phyloP scores from a whole-genome alignment of 192 early-diverging fungal species.

The Backusella macrospora region DNA sequence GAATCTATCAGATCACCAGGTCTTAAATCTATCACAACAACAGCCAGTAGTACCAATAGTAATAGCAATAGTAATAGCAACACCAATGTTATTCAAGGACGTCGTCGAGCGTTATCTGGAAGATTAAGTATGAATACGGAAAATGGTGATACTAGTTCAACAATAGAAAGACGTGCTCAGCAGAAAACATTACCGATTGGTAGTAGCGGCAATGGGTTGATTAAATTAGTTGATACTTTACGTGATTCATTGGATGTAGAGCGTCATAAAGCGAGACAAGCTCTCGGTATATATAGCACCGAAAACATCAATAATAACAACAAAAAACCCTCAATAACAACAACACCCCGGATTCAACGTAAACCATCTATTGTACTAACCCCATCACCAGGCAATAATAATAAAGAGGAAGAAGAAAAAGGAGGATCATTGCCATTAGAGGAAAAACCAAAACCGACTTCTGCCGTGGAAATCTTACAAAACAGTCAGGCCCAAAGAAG shows the following conservation, averaged over 20 bases:
- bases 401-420: neutral
- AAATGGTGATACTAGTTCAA: neutral
- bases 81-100: neutral
- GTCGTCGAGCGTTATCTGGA: conserved; percentile 19
- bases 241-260: conserved; percentile 22
- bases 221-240: conserved; percentile 22
- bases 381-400: neutral
- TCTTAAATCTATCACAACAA: neutral
- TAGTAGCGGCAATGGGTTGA: neutral
- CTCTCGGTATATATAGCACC: conserved; percentile 8
- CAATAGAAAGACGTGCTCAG: neutral
- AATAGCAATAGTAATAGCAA: neutral
- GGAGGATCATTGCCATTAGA: neutral
- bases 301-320: neutral
- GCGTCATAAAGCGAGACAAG: conserved; percentile 22
- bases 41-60: neutral
- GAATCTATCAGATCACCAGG: neutral
- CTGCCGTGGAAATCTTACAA: neutral
- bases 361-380: conserved; percentile 1
- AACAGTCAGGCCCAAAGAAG: conserved; percentile 6
- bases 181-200: neutral
- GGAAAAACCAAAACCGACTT: neutral
- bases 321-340: conserved; percentile 7
- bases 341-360: conserved; percentile 2
- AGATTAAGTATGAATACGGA: neutral